phyloP scores from a whole-genome alignment of 768 basidiomycete species.

The Melanogaster broomeanus region DNA sequence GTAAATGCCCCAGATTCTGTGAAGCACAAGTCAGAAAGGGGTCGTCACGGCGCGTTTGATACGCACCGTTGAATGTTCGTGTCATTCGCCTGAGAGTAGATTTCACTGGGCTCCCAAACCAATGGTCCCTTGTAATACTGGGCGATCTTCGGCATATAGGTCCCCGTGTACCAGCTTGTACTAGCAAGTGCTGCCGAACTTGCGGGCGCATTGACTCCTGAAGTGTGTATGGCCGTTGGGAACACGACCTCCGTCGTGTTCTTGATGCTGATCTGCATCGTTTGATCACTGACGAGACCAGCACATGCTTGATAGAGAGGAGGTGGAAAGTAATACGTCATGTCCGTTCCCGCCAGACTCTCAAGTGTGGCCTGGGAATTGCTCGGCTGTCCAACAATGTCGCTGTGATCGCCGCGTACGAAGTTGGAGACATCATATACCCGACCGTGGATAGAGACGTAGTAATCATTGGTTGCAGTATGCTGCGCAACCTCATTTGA shows the following conservation, averaged over 20 bases:
- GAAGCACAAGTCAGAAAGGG: conserved; percentile 7
- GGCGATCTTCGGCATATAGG: conserved; percentile 54
- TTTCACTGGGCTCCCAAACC: conserved; percentile 47
- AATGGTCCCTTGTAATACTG: conserved; percentile 62
- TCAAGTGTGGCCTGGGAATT: conserved; percentile 48
- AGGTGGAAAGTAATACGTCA: conserved; percentile 63
- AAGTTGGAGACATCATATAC: conserved; percentile 66
- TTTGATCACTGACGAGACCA: conserved; percentile 50
- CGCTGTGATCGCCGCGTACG: conserved; percentile 62
- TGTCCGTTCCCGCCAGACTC: conserved; percentile 59
- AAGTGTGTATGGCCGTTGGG: conserved; percentile 54
- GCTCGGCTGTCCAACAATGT: conserved; percentile 53
- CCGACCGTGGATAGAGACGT: conserved; percentile 61
- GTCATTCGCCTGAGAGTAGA: conserved; percentile 40
- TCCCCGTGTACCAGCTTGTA: conserved; percentile 56
- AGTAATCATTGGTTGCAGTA: conserved; percentile 52
- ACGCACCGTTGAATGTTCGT: conserved; percentile 34
- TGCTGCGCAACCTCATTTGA: conserved; percentile 52
- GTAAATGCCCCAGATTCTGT: conserved; percentile 61
- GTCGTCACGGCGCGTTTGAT: conserved; percentile 6
- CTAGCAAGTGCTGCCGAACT: conserved; percentile 37
- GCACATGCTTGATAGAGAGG: conserved; percentile 62
- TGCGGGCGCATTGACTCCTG: conserved; percentile 45
- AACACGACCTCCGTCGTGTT: conserved; percentile 49
- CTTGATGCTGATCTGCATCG: conserved; percentile 41